These are phyloP conservation scores for Scytalidium lignicola DNA, from an alignment of 2,329 filamentous ascomycete genomes.

Conservation along the genomic window DNA sequence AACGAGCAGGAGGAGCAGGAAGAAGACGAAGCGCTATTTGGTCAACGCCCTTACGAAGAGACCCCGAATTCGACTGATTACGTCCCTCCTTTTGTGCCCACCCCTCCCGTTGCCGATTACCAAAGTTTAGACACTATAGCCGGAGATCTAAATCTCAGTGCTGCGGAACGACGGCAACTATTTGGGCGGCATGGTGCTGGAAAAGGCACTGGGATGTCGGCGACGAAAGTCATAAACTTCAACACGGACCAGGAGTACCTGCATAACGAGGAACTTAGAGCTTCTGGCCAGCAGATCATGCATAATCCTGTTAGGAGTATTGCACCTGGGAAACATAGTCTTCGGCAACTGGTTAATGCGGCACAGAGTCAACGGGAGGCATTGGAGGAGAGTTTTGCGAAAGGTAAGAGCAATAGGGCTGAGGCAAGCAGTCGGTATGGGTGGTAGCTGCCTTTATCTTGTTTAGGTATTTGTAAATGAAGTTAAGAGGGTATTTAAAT, in stretches of 20 bases:
- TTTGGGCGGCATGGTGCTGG: constrained; percentile 64
- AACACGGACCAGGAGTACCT: constrained; percentile 84
- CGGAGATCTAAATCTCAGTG: constrained; percentile 71
- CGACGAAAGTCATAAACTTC: constrained; percentile 73
- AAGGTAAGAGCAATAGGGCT: constrained; percentile 70
- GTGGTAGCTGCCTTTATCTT: constrained; percentile 46
- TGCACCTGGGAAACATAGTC: constrained; percentile 81
- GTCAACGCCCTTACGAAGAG: constrained; percentile 22
- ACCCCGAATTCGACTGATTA: constrained; percentile 18
- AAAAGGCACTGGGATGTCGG: constrained; percentile 33
- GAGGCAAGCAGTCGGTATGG: constrained; percentile 82
- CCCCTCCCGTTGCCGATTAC: constrained; percentile 16
- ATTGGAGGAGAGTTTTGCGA: constrained; percentile 85
- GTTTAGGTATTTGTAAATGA: too few species aligned
- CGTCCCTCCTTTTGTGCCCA: constrained; percentile 18
- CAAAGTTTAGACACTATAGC: constrained; percentile 68
- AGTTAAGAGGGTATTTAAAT: too few species aligned
- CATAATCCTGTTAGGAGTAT: constrained; percentile 81
- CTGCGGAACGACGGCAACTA: constrained; percentile 72
- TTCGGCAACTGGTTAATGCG: constrained; percentile 81
- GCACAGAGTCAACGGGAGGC: constrained; percentile 80
- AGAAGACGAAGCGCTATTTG: constrained; percentile 7
- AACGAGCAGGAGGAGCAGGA: constrained; percentile 10
- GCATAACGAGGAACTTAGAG: constrained; percentile 73
- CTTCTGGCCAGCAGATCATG: constrained; percentile 60